phyloP scores from a whole-genome alignment of 2,329 filamentous ascomycete genomes.

The Didymosphaeria variabile region DNA sequence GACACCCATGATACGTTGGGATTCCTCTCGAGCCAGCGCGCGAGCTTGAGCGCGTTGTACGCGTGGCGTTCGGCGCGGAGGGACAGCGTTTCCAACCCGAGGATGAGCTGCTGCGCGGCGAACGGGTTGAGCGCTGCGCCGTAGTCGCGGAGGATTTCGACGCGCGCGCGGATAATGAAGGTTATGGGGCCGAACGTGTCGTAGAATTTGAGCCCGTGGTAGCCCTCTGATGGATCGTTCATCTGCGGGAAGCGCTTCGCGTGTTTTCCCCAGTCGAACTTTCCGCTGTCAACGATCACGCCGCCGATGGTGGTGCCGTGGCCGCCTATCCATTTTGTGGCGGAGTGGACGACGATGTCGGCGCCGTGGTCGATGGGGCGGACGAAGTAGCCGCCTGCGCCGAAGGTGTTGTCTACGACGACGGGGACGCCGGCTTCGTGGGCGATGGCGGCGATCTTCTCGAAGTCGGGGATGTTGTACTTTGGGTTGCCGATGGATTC shows the following conservation, averaged over 20 bases:
- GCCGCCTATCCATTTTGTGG: slow-evolving; percentile 96
- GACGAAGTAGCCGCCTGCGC: slow-evolving; percentile 87
- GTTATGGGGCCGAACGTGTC: slow-evolving; percentile 86
- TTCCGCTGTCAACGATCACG: slow-evolving; percentile 85
- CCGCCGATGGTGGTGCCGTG: slow-evolving; percentile 93
- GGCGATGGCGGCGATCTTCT: slow-evolving; percentile 82
- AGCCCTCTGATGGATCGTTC: slow-evolving; percentile 85
- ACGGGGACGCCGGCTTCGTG: slow-evolving; percentile 70
- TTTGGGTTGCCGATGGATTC: slow-evolving; percentile 94
- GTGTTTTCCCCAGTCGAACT: slow-evolving; percentile 92
- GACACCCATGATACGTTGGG: slow-evolving; percentile 90
- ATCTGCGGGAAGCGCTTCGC: slow-evolving; percentile 90
- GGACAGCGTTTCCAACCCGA: slow-evolving; percentile 90
- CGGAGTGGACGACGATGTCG: slow-evolving; percentile 93
- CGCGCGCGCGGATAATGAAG: slow-evolving; percentile 84
- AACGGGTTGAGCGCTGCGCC: slow-evolving; percentile 88
- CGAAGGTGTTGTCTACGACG: slow-evolving; percentile 89
- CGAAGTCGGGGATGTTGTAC: slow-evolving; percentile 92
- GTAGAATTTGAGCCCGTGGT: slow-evolving; percentile 94
- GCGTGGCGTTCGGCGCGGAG: slow-evolving; percentile 88
- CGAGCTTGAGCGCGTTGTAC: slow-evolving; percentile 80
- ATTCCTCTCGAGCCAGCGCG: slow-evolving; percentile 83
- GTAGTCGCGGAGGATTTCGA: slow-evolving; percentile 89
- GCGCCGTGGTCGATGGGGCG: slow-evolving; percentile 89
- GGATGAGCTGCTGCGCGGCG: slow-evolving; percentile 87